Base-by-base conservation (phyloP, 306 rosid genomes). In the Oxytropis ochrocephala region DNA sequence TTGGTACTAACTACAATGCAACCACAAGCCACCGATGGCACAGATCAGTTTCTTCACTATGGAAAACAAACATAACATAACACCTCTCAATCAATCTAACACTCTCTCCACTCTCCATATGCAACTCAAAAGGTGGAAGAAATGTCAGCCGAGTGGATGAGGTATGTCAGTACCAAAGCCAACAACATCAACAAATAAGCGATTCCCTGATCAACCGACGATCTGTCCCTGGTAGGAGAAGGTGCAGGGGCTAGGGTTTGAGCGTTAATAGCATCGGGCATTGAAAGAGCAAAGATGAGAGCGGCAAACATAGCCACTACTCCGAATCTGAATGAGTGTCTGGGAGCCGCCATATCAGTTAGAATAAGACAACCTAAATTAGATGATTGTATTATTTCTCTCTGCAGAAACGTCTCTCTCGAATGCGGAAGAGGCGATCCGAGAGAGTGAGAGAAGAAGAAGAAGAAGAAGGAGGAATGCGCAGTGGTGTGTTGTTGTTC, bases 181-280 rank as follows among this genome's bases (percentile, higher is more conserved):
- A 86, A 56, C 72, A 81, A 21, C 92, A 89, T 85, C 67, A 89
- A 75, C 72, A 78, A 61, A 74, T 64, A 89, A 1, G 96, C 96
- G 63, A 89, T 70, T 59, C 92, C 90, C 76, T 87, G 96, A 72
- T 87, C 96, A 56, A 89, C 72, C 18, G 84, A 69, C 5, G 81
- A 67, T 18, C 96, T 96, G 55, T 91, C 89, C 75, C 85, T 88
- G 38, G 88, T 11, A 36, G 96, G 96, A 24, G 89, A 74, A 1
- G 95, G 97, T 48, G 93, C 82, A 50, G 94, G 88, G 17, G 91
- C 56, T 13, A 35, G 55, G 36, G 80, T n/a, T 47, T 78, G 85
- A 48, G 90, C 85, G 49, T 69, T 81, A 64, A 82, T 81, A 36
- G 83, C 70, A 12, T 81, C 71, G 18, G 92, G 89, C 41, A 89